A percentile compares a stretch with the other conserved stretches of the same genome.
These are phyloP conservation scores for Clitocybe nebularis DNA, from an alignment of 1,284 basidiomycete species.

Conservation along the genomic window DNA sequence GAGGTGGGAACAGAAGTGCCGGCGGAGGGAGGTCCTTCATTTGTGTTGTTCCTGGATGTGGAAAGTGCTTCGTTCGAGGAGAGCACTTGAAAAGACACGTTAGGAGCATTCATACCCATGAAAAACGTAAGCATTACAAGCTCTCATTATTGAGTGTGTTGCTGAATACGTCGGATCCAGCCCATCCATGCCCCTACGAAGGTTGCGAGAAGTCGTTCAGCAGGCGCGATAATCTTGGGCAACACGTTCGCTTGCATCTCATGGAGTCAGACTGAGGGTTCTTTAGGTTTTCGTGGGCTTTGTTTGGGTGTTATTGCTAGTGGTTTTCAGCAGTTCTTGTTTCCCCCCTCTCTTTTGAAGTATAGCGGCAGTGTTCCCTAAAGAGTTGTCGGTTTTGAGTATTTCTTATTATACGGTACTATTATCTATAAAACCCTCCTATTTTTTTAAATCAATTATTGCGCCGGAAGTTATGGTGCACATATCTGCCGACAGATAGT, in stretches of 20 bases:
- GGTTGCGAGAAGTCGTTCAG: conserved; percentile 76
- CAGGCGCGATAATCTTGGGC: conserved; percentile 76
- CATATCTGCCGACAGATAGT: no score
- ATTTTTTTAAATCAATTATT: no score
- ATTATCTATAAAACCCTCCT: no score
- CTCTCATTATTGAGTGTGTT: conserved; percentile 1
- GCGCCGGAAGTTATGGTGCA: no score
- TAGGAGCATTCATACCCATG: conserved; percentile 72
- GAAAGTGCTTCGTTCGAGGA: conserved; percentile 72
- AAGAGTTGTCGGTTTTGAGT: no score
- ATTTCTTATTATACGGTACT: no score
- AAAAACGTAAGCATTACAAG: conserved; percentile 57
- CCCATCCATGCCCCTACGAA: conserved; percentile 63
- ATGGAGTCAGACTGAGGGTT: conserved; percentile 15
- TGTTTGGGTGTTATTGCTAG: no score
- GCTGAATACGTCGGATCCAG: conserved; percentile 31
- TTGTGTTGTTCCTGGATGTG: conserved; percentile 68
- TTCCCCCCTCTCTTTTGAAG: no score
- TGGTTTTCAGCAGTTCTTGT: no score
- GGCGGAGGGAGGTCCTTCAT: conserved; percentile 54
- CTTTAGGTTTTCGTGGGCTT: no score
- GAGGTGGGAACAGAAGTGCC: conserved; percentile 18
- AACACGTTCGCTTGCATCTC: conserved; percentile 70
- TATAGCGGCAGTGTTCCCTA: no score
- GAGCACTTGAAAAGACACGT: conserved; percentile 79